A percentile compares a stretch with the other conserved stretches of the same genome.
phyloP scores from a whole-genome alignment of 768 basidiomycete genomes.

The Rhizopogon roseolus region DNA sequence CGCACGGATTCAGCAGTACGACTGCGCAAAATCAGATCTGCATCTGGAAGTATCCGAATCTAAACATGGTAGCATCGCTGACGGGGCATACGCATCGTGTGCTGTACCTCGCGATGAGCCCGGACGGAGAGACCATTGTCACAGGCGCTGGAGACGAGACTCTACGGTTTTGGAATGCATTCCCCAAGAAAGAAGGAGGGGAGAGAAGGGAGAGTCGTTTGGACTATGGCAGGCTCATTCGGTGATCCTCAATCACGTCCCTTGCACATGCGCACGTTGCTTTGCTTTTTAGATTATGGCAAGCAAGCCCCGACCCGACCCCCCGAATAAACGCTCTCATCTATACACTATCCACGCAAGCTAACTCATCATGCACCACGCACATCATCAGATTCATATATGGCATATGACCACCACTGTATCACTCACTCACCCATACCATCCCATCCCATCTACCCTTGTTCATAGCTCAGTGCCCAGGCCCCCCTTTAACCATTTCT shows the following conservation, averaged over 20 bases:
- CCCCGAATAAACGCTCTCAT: neutral
- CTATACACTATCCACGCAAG: neutral
- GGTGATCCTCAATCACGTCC: constrained; percentile 20
- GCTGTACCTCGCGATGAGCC: constrained; percentile 94
- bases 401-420: neutral
- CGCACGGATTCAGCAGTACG: constrained; percentile 93
- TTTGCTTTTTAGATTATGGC: too few relatives aligned
- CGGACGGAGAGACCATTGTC: constrained; percentile 96
- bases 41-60: constrained; percentile 90
- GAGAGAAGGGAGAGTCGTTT: constrained; percentile 34
- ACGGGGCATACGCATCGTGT: constrained; percentile 95
- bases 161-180: constrained; percentile 95
- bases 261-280: too few relatives aligned
- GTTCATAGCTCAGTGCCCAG: neutral
- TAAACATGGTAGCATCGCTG: constrained; percentile 92
- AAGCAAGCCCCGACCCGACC: too few relatives aligned
- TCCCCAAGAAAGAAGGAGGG: constrained; percentile 64
- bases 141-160: constrained; percentile 99
- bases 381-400: neutral
- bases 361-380: neutral
- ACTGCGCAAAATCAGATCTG: constrained; percentile 95
- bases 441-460: neutral
- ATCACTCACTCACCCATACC: neutral
- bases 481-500: neutral
- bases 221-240: constrained; percentile 49